Conservation (phyloP, 805 yeast species). For the Yamadazyma nakazawae region DNA sequence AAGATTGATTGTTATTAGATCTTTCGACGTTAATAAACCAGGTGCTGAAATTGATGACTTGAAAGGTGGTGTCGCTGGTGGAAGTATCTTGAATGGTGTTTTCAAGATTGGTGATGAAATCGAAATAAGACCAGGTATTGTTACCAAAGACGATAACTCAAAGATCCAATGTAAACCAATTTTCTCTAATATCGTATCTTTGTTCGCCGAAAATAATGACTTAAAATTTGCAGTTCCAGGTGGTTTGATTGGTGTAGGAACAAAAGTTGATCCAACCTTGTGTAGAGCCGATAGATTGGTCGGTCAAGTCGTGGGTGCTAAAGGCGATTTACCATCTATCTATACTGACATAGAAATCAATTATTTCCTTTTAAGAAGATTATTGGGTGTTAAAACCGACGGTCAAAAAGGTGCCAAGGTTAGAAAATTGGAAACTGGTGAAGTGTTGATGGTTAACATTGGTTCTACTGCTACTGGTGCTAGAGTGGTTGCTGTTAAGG, state of each 20-base stretch:
- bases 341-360: constrained; percentile 97
- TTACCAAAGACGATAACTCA: constrained; percentile 84
- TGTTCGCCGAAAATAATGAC: constrained; percentile 97
- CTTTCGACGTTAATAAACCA: constrained; percentile 98
- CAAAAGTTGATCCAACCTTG: constrained; percentile 96
- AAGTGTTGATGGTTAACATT: constrained; percentile 97
- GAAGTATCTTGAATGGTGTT: constrained; percentile 95
- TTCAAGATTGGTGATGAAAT: constrained; percentile 96
- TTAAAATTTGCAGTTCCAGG: constrained; percentile 99
- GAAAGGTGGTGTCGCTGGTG: constrained; percentile 99
- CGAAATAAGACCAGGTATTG: constrained; percentile 99
- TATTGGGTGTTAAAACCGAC: constrained; percentile 97
- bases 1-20: constrained; percentile 92
- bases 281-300: constrained; percentile 99
- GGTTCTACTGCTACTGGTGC: constrained; percentile 99
- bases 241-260: constrained; percentile 99
- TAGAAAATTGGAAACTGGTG: constrained; percentile 88
- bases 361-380: constrained; percentile 92
- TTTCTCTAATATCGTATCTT: constrained; percentile 86
- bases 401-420: constrained; percentile 94
- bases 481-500: constrained; percentile 94
- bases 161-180: constrained; percentile 95
- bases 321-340: constrained; percentile 91
- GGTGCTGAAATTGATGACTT: constrained; percentile 96
- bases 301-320: constrained; percentile 98